phyloP scores from a whole-genome alignment of 441 rosid genomes.

The Cnidoscolus chayamansa region DNA sequence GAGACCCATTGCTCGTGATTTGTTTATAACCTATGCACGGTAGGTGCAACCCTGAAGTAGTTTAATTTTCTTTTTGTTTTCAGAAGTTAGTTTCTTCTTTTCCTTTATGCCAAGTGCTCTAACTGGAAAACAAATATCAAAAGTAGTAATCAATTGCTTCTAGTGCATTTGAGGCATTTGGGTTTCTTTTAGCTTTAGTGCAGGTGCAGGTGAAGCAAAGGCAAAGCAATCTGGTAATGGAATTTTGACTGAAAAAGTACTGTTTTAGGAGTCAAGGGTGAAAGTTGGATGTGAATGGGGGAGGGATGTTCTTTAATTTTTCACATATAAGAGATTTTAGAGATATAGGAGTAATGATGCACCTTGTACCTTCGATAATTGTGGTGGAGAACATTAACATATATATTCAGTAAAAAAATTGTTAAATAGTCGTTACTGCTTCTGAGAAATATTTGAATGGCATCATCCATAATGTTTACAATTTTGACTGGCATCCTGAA shows the following conservation, averaged over 20 bases:
- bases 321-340: neutral
- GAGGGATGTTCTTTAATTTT: neutral
- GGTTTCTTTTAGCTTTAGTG: conserved; percentile 1
- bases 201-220: neutral
- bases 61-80: neutral
- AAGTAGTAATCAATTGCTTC: neutral
- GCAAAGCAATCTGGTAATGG: neutral
- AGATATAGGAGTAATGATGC: neutral
- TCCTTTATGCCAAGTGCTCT: neutral
- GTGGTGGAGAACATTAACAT: too few species aligned
- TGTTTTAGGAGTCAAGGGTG: neutral
- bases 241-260: neutral
- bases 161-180: neutral
- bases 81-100: neutral
- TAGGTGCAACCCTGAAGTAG: conserved; percentile 22
- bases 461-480: neutral
- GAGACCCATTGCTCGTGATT: conserved; percentile 75
- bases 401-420: too few species aligned
- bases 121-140: neutral
- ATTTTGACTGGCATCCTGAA: neutral
- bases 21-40: conserved; percentile 80
- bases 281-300: neutral
- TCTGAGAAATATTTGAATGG: too few species aligned
- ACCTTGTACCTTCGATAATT: too few species aligned
- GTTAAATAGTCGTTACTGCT: too few species aligned